Conservation (phyloP, 2,329 filamentous ascomycete species). For the Apiospora phragmitis region DNA sequence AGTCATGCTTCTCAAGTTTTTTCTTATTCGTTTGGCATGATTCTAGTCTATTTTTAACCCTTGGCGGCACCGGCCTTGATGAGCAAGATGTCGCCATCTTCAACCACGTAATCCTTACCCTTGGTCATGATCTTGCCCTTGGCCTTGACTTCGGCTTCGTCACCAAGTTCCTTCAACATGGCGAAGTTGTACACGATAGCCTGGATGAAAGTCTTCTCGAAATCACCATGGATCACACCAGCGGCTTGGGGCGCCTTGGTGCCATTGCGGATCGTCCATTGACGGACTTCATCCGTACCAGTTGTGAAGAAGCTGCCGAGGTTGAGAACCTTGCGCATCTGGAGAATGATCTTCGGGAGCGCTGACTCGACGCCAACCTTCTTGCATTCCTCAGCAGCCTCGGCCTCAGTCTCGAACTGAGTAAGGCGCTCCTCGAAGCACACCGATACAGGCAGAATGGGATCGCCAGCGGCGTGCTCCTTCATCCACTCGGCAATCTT, state of each 20-base stretch:
- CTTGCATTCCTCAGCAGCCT: conserved; percentile 84
- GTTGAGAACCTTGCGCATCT: conserved; percentile 91
- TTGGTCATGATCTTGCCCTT: conserved; percentile 98
- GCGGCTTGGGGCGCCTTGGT: conserved; percentile 98
- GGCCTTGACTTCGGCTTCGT: conserved; percentile 85
- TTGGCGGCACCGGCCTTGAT: conserved; percentile 90
- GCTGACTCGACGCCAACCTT: conserved; percentile 82
- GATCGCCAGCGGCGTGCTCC: conserved; percentile 81
- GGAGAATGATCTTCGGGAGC: conserved; percentile 85
- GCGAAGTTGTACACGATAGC: conserved; percentile 89
- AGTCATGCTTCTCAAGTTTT: background rate
- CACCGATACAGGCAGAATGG: conserved; percentile 91
- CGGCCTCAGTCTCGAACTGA: conserved; percentile 74
- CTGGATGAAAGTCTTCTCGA: conserved; percentile 99
- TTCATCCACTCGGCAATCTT: conserved; percentile 97
- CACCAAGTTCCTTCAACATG: conserved; percentile 79
- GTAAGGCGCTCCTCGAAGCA: conserved; percentile 91
- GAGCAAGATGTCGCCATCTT: conserved; percentile 79
- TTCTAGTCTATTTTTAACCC: conserved; percentile 43
- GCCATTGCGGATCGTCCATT: conserved; percentile 96
- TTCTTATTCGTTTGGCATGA: conserved; percentile 4
- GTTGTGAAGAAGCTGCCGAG: conserved; percentile 97
- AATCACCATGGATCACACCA: conserved; percentile 97
- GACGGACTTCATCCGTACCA: conserved; percentile 91
- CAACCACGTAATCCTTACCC: conserved; percentile 93